Base-by-base conservation (phyloP, 805 yeast genomes). In the Yarrowia porcina region DNA sequence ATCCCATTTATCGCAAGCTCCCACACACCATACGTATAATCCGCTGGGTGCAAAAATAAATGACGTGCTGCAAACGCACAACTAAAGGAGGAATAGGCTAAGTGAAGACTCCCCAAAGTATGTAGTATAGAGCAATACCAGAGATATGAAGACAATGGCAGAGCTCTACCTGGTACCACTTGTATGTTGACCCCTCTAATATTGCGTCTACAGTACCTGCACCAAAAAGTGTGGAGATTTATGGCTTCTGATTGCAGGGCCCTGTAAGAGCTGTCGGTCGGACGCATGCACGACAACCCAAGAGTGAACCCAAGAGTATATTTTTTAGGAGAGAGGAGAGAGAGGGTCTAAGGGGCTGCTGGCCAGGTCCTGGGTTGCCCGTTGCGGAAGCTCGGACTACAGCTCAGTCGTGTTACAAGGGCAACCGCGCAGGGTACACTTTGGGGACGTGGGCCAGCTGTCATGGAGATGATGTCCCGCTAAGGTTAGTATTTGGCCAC, bases 361-460 rank as follows among this genome's bases (percentile, higher is more conserved):
- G 27, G 20, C 6, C 5, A n/a, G 20, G 33, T 18, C 23, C 5
- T n/a, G n/a, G n/a, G 21, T 45, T 17, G 2, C 52, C 52, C 12
- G 13, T 45, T 45, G 52, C 52, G 52, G 52, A 45, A 27, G 6
- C 18, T 27, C n/a, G 15, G 23, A 21, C 23, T 12, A 23, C n/a
- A n/a, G n/a, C n/a, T 9, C 50, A 7, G 23, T 45, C 36, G 52
- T 45, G 52, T 45, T 30, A 45, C 52, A 30, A 28, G 30, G 25
- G 52, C 36, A 18, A 30, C 36, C 52, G 36, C 52, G 52, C 52
- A 45, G 52, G 52, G 52, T 45, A 45, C 52, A 45, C 52, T 45
- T 45, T 45, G 52, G 52, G 52, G 52, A 45, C 18, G 52, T 45
- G 52, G 52, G 6, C 35, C 52, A 45, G 28, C 52, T 45, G 52